These are phyloP conservation scores for Melampsora medusae DNA, from an alignment of 1,284 basidiomycete genomes.

Conservation along the genomic window DNA sequence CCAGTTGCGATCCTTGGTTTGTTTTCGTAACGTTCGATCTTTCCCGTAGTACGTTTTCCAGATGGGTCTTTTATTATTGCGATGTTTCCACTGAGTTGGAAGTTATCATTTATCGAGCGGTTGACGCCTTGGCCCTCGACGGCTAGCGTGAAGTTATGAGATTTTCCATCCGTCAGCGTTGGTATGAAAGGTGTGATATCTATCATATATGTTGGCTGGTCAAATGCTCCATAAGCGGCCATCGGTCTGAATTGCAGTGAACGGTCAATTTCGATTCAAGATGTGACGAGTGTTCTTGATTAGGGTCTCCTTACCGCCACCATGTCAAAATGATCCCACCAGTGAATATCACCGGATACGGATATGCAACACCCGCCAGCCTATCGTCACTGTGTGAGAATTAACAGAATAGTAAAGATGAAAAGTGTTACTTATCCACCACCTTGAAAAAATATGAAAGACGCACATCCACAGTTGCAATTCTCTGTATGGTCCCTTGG, in stretches of 20 bases:
- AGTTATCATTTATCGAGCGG: constrained; percentile 66
- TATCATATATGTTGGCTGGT: constrained; percentile 73
- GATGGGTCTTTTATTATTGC: constrained; percentile 56
- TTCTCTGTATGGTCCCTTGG: constrained; percentile 73
- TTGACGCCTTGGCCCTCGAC: constrained; percentile 70
- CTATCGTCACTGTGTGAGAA: constrained; percentile 59
- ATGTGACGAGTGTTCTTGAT: not conserved
- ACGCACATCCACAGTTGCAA: constrained; percentile 66
- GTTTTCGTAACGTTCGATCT: constrained; percentile 23
- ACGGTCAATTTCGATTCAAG: not conserved
- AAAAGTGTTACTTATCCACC: too few species aligned
- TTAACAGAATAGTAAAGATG: not conserved
- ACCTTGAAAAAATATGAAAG: not conserved
- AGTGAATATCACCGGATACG: constrained; percentile 75
- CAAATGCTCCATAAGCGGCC: constrained; percentile 71
- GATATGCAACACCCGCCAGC: constrained; percentile 73
- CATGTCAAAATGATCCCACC: constrained; percentile 70
- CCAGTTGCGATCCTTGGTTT: constrained; percentile 7
- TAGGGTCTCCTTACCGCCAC: constrained; percentile 59
- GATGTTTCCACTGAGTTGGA: constrained; percentile 72
- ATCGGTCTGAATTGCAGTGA: constrained; percentile 61
- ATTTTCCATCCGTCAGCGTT: constrained; percentile 65
- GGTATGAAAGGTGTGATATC: constrained; percentile 77
- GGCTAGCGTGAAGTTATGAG: constrained; percentile 70
- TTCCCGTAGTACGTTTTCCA: constrained; percentile 28